A percentile compares a stretch with the other conserved stretches of the same genome.
These are phyloP conservation scores for Kazachstania psychrophila DNA, from an alignment of 805 yeast species.

Conservation along the genomic window DNA sequence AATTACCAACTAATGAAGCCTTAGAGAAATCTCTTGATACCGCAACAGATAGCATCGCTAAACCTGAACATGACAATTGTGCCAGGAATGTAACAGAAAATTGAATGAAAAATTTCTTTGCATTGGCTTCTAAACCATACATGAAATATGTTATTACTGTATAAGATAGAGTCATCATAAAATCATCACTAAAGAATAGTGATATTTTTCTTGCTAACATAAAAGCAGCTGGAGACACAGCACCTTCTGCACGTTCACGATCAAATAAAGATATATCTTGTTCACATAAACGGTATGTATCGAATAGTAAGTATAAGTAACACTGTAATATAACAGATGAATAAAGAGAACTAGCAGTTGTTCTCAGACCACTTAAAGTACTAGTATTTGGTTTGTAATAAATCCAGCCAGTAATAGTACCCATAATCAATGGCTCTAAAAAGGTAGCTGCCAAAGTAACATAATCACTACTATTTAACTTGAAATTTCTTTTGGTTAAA, in stretches of 20 bases:
- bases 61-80: slow-evolving; percentile 34
- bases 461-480: slow-evolving; percentile 43
- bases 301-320: slow-evolving; percentile 47
- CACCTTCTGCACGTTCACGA: slow-evolving; percentile 63
- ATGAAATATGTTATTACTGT: slow-evolving; percentile 61
- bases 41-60: slow-evolving; percentile 36
- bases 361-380: slow-evolving; percentile 49
- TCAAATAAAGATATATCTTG: slow-evolving; percentile 48
- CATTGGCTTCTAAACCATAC: slow-evolving; percentile 55
- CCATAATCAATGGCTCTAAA: slow-evolving; percentile 42
- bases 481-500: slow-evolving; percentile 37
- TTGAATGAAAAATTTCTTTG: slow-evolving; percentile 49
- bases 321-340: slow-evolving; percentile 45
- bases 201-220: slow-evolving; percentile 56
- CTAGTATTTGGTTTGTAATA: slow-evolving; percentile 46
- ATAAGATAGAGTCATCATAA: slow-evolving; percentile 51
- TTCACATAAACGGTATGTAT: slow-evolving; percentile 47
- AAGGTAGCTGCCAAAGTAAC: slow-evolving; percentile 38
- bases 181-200: slow-evolving; percentile 59
- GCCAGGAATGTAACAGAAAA: slow-evolving; percentile 50
- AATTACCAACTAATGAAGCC: slow-evolving; percentile 53
- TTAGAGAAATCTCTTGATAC: slow-evolving; percentile 51
- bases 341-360: slow-evolving; percentile 45
- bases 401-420: slow-evolving; percentile 67
- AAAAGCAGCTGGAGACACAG: slow-evolving; percentile 59